A percentile compares a stretch with the other conserved stretches of the same genome.
Evolutionary conservation across 306 rosid species (phyloP).

Genomic region (Glycine soja): DNA sequence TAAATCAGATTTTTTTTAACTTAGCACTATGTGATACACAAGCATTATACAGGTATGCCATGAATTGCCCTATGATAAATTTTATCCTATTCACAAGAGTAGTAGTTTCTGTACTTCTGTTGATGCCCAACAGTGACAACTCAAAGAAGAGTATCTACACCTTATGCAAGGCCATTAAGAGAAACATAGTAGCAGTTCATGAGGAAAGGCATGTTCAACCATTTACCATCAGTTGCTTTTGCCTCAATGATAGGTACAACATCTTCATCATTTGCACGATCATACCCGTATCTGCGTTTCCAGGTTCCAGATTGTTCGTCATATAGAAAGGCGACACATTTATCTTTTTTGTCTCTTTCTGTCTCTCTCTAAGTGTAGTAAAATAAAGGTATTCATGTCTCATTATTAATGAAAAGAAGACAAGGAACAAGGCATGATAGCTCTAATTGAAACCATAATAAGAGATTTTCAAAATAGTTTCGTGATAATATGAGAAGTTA

Average conservation of each 20-base stretch:
- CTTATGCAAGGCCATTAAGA: not conserved
- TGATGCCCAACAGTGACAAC: not conserved
- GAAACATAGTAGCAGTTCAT: not conserved
- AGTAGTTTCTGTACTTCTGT: not conserved
- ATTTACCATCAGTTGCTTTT: constrained; percentile 82
- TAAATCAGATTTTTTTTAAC: not conserved
- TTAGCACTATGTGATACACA: too few relatives aligned
- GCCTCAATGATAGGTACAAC: constrained; percentile 88
- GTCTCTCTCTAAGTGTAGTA: too few relatives aligned
- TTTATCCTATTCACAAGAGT: not conserved
- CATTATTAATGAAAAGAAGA: too few relatives aligned
- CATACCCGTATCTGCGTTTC: constrained; percentile 88
- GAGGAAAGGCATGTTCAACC: not conserved
- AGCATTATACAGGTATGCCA: not conserved
- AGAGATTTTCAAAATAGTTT: too few relatives aligned
- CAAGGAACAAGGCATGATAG: too few relatives aligned
- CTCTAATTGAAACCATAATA: too few relatives aligned
- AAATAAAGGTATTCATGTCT: too few relatives aligned
- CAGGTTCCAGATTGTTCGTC: constrained; percentile 81
- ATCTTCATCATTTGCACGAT: constrained; percentile 88
- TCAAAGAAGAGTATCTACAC: too few relatives aligned
- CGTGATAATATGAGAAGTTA: too few relatives aligned
- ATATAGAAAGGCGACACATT: too few relatives aligned
- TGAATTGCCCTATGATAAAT: not conserved
- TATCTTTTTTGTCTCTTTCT: too few relatives aligned